These are phyloP conservation scores for Chytridiales sp. DNA, from an alignment of 371 early-diverging fungal genomes.

Conservation along the genomic window DNA sequence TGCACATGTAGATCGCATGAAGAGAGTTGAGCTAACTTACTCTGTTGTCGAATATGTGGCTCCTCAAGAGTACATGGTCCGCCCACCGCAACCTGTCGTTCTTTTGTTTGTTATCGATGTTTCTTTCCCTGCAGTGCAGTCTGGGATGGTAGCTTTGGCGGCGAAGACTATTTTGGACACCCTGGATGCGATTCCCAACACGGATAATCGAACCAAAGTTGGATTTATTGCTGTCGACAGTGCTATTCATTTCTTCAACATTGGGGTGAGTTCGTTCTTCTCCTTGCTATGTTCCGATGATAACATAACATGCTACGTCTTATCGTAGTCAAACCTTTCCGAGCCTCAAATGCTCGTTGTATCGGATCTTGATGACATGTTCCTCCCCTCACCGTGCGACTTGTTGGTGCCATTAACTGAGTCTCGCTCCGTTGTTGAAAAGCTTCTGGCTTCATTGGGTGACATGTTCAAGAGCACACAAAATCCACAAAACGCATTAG, in stretches of 20 bases:
- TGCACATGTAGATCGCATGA: constrained; percentile 78
- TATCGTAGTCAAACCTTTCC: constrained; percentile 25
- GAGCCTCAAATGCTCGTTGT: constrained; percentile 95
- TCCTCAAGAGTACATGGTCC: constrained; percentile 89
- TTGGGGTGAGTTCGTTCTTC: constrained; percentile 50
- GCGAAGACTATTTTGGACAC: constrained; percentile 79
- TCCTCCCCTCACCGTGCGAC: constrained; percentile 81
- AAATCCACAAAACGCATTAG: constrained; percentile 73
- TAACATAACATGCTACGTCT: no score
- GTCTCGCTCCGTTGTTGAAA: constrained; percentile 65
- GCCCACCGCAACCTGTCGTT: constrained; percentile 92
- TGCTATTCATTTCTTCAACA: constrained; percentile 85
- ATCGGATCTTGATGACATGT: constrained; percentile 85
- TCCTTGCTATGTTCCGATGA: neutral
- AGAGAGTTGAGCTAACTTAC: constrained; percentile 81
- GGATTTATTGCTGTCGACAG: constrained; percentile 90
- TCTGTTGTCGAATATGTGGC: constrained; percentile 92
- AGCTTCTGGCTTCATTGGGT: constrained; percentile 70
- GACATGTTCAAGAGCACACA: constrained; percentile 83
- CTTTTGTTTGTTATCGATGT: constrained; percentile 93
- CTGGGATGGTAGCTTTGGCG: constrained; percentile 63
- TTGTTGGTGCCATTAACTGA: constrained; percentile 84
- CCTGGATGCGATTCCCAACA: constrained; percentile 84
- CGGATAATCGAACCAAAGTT: constrained; percentile 82
- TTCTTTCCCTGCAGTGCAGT: constrained; percentile 80